Evolutionary conservation across 2,329 filamentous ascomycete species (phyloP).

Genomic region (Myriosclerotinia duriaeana): DNA sequence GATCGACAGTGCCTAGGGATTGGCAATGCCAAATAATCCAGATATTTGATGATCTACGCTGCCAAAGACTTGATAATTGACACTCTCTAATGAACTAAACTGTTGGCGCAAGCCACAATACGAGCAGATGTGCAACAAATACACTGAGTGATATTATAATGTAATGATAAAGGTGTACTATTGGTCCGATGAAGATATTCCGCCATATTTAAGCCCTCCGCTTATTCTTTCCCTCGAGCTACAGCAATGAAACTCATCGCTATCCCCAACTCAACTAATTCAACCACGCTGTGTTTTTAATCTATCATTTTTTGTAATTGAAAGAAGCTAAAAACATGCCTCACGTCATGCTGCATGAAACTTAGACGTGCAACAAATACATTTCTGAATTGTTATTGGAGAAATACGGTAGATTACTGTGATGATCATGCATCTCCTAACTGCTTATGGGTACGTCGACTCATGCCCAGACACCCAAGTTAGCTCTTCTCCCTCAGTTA

Average conservation of each 20-base stretch:
- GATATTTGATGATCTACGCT: too few relatives aligned
- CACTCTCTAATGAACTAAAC: background rate
- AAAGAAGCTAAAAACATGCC: too few relatives aligned
- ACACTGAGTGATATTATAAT: background rate
- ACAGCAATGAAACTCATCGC: too few relatives aligned
- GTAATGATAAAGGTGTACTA: background rate
- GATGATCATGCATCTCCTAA: background rate
- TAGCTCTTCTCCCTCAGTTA: background rate
- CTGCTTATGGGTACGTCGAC: background rate
- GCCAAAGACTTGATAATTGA: too few relatives aligned
- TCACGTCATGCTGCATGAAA: background rate
- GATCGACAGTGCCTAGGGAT: too few relatives aligned
- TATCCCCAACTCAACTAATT: background rate
- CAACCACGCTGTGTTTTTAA: background rate
- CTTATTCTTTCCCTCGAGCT: background rate
- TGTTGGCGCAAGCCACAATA: background rate
- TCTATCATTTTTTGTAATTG: accelerated
- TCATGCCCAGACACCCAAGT: background rate
- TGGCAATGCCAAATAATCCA: too few relatives aligned
- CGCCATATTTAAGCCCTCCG: background rate
- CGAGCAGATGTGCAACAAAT: background rate
- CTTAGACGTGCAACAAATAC: background rate
- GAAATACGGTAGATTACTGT: too few relatives aligned
- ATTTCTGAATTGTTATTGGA: background rate
- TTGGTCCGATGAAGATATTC: background rate